Base-by-base conservation (phyloP, 768 basidiomycete species). In the Xanthoconium stramineum region DNA sequence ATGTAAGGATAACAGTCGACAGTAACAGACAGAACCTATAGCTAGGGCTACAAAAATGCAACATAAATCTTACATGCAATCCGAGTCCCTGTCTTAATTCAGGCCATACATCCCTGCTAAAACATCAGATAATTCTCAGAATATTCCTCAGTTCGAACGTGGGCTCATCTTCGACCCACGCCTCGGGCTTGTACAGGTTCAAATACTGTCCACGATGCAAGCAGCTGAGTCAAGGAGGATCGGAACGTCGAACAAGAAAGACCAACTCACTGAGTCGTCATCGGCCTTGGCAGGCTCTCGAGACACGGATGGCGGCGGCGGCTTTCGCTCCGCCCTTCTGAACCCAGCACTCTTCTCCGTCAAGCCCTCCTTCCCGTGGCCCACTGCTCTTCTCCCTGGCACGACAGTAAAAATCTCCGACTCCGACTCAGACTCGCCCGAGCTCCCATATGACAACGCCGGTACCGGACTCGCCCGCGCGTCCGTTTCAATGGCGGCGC, bases 111-210 rank as follows among this genome's bases (percentile, higher is more conserved):
- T n/a, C n/a, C 28, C 43, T 15, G 14, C n/a, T 29, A 30, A 30
- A 10, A 14, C 7, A 0, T 52, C 48, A 12, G 35, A 35, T n/a
- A 28, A 61, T 50, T 6, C 24, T 36, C 45, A 52, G 30, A 10
- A 56, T 12, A 0, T 4, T 24, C 51, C 47, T 57, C 12, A 51
- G n/a, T n/a, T 8, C 19, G 19, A 20, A 24, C 14, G 44, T 47
- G 20, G 66, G 57, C 51, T 60, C 49, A 45, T 59, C 57, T n/a
- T 61, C 62, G 24, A 52, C 49, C 45, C 57, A 52, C 28, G 38
- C 5, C 28, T 43, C 56, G 7, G 53, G 38, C 10, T n/a, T 45
- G 37, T 57, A 43, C 15, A 47, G 52, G 20, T 50, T 56, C 19
- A 47, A 47, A 30, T 29, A 6, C 64, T 67, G 30, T 49, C 12